Evolutionary conservation across 768 basidiomycete genomes (phyloP).

Genomic region (Hortiboletus campestris): DNA sequence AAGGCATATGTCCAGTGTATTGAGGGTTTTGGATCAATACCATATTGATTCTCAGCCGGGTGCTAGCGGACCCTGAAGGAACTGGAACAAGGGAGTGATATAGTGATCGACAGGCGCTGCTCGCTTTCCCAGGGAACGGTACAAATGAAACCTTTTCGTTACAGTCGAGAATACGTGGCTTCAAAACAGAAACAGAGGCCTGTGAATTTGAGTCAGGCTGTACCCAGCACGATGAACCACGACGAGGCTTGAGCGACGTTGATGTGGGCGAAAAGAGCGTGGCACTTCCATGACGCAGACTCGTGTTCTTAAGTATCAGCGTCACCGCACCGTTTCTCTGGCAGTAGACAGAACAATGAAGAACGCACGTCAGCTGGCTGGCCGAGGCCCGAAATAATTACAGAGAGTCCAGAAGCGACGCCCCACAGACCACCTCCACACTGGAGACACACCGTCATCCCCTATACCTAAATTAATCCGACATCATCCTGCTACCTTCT

Average conservation of each 20-base stretch:
- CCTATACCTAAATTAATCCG: not conserved
- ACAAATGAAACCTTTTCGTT: not conserved
- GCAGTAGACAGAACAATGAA: conserved; percentile 15
- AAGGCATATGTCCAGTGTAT: not conserved
- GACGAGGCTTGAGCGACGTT: not conserved
- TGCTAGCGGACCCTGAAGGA: not conserved
- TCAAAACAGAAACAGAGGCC: not conserved
- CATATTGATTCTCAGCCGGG: not conserved
- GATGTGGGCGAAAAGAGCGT: conserved; percentile 2
- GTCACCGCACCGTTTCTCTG: conserved; percentile 8
- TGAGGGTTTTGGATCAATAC: not conserved
- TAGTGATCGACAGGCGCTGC: not conserved
- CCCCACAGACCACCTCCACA: conserved; percentile 8
- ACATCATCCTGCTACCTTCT: conserved; percentile 28
- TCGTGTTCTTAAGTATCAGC: conserved; percentile 8
- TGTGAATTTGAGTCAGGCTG: not conserved
- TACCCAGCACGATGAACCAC: not conserved
- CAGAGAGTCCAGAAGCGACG: conserved; percentile 23
- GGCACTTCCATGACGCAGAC: conserved; percentile 5
- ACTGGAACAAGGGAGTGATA: not conserved
- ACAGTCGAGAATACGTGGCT: not conserved
- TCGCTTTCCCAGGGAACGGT: not conserved
- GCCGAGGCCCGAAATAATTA: conserved; percentile 29
- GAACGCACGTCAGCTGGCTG: conserved; percentile 24
- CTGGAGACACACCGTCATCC: conserved; percentile 5